Evolutionary conservation across 345 rosid genomes (phyloP), one percentile per base, ranked within the genome.

Genomic region (Nephelium lappaceum): DNA sequence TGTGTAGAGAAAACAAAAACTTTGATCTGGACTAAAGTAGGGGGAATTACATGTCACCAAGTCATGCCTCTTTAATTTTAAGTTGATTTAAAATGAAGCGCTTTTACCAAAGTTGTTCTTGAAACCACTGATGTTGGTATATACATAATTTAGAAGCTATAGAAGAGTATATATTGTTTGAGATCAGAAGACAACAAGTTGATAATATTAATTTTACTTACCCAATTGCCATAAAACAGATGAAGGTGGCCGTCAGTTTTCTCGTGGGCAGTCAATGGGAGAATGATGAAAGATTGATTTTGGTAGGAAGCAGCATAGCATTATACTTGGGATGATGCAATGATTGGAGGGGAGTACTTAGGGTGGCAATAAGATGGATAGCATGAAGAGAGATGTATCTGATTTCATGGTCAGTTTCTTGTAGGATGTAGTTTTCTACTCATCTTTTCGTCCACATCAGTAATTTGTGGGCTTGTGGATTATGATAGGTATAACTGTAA

Each of bases 201-300:
- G 0, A 27, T 42, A n/a, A 24, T 36, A 9, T 41, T 8, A 41
- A 63, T 21, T 24, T 6, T 23, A 61, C 38, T 60, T 25, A n/a
- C 62, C 62, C 64, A 3, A 51, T 25, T 81, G 77, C 60, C 58
- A 58, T 60, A 25, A 79, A 81, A 80, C 87, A 88, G 89, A 83
- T 73, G 85, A 80, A 80, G 81, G 81, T 53, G 90, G 88, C 63
- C 82, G 15, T 49, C 85, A 71, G 21, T 82, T 79, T 57, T 73
- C 66, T 67, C 72, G 79, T 11, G 87, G 87, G 57, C 86, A 81
- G 15, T 71, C 84, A 39, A 72, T 84, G 86, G 84, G 87, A 74
- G 84, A 62, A 72, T 81, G 84, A 85, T 16, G 71, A 63, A 68
- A 38, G 23, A 23, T 36, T 5, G 16, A 14, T 38, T 72, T 64